Evolutionary conservation across 768 basidiomycete genomes (phyloP).

Genomic region (Suillus clintonianus): DNA sequence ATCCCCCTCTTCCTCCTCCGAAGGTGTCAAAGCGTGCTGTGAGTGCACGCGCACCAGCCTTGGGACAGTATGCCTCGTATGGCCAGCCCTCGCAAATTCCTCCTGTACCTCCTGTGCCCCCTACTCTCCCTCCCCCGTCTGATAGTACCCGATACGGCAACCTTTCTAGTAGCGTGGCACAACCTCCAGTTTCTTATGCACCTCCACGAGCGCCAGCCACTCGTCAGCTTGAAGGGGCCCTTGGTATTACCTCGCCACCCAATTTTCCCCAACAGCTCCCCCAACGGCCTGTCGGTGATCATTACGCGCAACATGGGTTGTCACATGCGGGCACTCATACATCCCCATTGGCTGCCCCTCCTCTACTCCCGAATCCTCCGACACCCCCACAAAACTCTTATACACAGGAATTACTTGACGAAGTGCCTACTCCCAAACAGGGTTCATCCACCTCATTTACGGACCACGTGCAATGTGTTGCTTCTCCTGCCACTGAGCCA

Average conservation of each 20-base stretch:
- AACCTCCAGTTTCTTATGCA: not conserved
- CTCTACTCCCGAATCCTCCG: not conserved
- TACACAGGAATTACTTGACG: not conserved
- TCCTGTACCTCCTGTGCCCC: slow-evolving; percentile 18
- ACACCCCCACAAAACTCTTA: not conserved
- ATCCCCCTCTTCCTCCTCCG: slow-evolving; percentile 67
- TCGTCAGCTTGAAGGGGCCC: not conserved
- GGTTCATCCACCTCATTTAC: not conserved
- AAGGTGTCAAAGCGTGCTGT: slow-evolving; percentile 37
- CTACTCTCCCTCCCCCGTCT: not conserved
- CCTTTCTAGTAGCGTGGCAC: not conserved
- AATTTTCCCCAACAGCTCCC: slow-evolving; percentile 3
- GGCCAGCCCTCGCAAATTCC: slow-evolving; percentile 14
- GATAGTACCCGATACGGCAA: not conserved
- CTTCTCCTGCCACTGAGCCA: not conserved
- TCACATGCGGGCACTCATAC: not conserved
- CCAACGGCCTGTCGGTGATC: not conserved
- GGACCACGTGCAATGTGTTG: not conserved
- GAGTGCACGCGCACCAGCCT: slow-evolving; percentile 20
- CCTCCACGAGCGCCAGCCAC: slow-evolving; percentile 8
- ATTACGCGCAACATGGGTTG: not conserved
- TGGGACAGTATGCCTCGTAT: slow-evolving; percentile 6
- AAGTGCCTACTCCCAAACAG: slow-evolving; percentile 6
- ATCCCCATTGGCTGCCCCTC: not conserved
- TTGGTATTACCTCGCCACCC: not conserved